Percentiles rank a stretch among this genome's conserved stretches.
These are phyloP conservation scores for Spergularia azorica DNA, from an alignment of 179 eudicot genomes.

Conservation along the genomic window DNA sequence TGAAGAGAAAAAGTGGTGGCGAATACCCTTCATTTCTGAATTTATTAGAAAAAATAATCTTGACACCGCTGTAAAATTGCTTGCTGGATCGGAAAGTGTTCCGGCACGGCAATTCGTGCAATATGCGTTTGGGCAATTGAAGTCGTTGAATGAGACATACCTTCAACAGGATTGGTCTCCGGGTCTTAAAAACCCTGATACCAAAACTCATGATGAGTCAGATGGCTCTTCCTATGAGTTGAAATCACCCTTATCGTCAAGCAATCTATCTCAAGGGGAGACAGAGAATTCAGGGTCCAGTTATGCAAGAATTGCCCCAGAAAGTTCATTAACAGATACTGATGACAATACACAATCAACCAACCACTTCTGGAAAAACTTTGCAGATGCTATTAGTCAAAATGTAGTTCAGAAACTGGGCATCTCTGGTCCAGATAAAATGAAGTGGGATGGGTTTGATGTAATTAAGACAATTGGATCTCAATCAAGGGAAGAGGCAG, in stretches of 20 bases:
- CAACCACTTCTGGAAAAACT: constrained; percentile 73
- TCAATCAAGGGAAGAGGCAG: constrained; percentile 65
- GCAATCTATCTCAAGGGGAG: constrained; percentile 30
- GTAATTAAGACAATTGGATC: constrained; percentile 63
- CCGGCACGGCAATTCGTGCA: constrained; percentile 89
- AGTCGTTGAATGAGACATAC: constrained; percentile 70
- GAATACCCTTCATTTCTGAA: constrained; percentile 76
- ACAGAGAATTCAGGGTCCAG: constrained; percentile 26
- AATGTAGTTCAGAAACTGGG: constrained; percentile 74
- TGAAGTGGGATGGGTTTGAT: constrained; percentile 93
- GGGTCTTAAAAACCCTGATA: constrained; percentile 28
- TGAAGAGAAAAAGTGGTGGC: constrained; percentile 85
- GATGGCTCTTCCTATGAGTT: constrained; percentile 34
- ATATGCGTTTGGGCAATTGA: constrained; percentile 82
- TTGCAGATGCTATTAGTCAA: constrained; percentile 65
- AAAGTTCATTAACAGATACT: constrained; percentile 21
- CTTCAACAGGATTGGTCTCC: constrained; percentile 50
- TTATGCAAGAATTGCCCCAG: constrained; percentile 22
- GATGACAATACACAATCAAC: constrained; percentile 46
- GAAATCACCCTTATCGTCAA: constrained; percentile 24
- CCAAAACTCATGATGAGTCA: constrained; percentile 23
- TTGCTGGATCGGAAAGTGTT: constrained; percentile 83
- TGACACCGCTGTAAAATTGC: constrained; percentile 71
- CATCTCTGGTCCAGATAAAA: constrained; percentile 67
- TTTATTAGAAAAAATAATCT: constrained; percentile 64